Evolutionary conservation across 2,329 filamentous ascomycete species (phyloP), one percentile per base, ranked within the genome.

Genomic region (Penicillium polonicum): DNA sequence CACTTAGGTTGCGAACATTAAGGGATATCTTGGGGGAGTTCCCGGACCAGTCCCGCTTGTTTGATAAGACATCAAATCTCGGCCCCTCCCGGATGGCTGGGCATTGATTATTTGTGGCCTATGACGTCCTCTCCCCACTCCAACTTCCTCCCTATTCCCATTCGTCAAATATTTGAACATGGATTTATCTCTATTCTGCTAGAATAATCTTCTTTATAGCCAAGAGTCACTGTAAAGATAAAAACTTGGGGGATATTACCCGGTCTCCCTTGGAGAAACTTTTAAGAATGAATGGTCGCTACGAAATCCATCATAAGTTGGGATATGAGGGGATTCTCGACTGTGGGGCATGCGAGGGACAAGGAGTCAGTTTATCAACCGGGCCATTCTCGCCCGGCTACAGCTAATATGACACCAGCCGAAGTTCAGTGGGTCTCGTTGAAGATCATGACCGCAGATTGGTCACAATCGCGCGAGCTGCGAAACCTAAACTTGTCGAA

Each of bases 301-400:
- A 82, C 59, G 68, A 70, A 42, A 65, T 80, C 42, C 63, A 77
- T 50, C 73, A 79, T 52, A 81, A 81, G 64, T 64, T 81, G 31
- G 78, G 78, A 29, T 76, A 70, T 33, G 78, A 79, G 23, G 72
- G 73, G 10, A 2, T 31, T 31, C 60, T 76, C 77, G 5, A 81
- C 77, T 8, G 74, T 80, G 38, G 81, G 77, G 79, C 72, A 80
- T 38, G 77, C 75, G 45, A 63, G 65, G 2, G 70, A 76, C 61
- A 59, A 52, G 36, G 42, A 63, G 70, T 72, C 29, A 60, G 63
- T 1, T 44, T 4, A 13, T 10, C 2, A 31, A 31, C 6, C 10
- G 5, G 5, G 2, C 25, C 3, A 31, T 31, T 21, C 19, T 15
- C 8, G 27, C 12, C 4, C 8, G 15, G n/a, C 17, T 6, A 31